phyloP scores from a whole-genome alignment of 805 yeast genomes.

The Spathaspora girioi region DNA sequence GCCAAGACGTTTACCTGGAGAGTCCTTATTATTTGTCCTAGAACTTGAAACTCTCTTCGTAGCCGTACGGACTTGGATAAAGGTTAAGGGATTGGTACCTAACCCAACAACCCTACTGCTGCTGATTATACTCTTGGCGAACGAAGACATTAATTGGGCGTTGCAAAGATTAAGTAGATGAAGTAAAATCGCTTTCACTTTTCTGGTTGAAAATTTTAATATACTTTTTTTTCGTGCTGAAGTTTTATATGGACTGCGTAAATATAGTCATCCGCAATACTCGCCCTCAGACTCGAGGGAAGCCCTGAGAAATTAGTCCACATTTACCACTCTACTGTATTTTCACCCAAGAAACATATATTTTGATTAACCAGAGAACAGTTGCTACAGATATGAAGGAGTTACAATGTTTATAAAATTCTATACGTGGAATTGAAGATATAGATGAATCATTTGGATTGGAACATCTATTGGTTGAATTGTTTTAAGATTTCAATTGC shows the following conservation, averaged over 20 bases:
- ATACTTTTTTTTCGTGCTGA: not conserved
- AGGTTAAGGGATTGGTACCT: conserved; percentile 1
- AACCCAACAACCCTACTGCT: not conserved
- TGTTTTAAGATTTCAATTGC: conserved; percentile 32
- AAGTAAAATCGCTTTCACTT: not conserved
- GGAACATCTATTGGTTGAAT: not conserved
- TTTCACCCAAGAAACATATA: too few relatives aligned
- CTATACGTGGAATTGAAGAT: not conserved
- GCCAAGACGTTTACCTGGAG: conserved; percentile 92
- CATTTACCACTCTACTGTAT: too few relatives aligned
- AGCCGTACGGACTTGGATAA: conserved; percentile 69
- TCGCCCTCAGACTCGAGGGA: not conserved
- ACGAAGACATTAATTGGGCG: not conserved
- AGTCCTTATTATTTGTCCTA: conserved; percentile 88
- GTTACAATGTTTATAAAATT: not conserved
- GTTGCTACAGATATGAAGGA: not conserved
- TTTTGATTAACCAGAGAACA: too few relatives aligned
- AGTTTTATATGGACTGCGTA: not conserved
- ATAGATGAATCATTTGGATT: not conserved
- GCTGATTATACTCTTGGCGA: not conserved
- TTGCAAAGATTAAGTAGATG: not conserved
- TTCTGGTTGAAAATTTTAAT: not conserved
- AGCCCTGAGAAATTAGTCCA: not conserved
- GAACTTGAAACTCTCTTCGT: conserved; percentile 95
- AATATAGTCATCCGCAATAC: not conserved